Conservation (phyloP, 2,329 filamentous ascomycete genomes). For the Epichloe uncinata region DNA sequence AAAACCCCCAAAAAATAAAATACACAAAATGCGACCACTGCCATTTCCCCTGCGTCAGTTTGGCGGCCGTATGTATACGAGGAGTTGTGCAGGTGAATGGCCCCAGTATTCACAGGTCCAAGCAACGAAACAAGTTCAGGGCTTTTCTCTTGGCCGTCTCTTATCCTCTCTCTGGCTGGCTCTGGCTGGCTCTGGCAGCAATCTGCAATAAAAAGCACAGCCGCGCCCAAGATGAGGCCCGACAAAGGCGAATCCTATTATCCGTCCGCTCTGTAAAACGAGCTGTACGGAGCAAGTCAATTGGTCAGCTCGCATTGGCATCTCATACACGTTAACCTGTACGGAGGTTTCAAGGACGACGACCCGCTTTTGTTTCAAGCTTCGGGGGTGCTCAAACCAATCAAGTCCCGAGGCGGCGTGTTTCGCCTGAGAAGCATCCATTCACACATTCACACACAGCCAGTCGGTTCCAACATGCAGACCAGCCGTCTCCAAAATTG, state of each 20-base stretch:
- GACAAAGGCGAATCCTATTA: too few species aligned
- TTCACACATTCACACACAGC: neutral
- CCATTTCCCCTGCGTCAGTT: neutral
- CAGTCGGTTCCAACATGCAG: neutral
- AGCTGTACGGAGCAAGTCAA: too few species aligned
- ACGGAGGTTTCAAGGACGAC: neutral
- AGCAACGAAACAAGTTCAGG: neutral
- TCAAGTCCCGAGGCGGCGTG: neutral
- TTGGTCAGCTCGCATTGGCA: neutral
- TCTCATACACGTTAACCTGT: neutral
- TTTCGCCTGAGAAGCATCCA: neutral
- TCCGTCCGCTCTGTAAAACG: too few species aligned
- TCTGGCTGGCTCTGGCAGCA: too few species aligned
- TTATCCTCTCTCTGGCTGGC: too few species aligned
- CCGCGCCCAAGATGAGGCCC: too few species aligned
- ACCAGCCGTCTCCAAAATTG: too few species aligned
- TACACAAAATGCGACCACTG: neutral
- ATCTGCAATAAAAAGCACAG: too few species aligned
- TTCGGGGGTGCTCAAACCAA: neutral
- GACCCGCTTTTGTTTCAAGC: conserved; percentile 1
- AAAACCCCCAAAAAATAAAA: too few species aligned
- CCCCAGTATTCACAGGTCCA: neutral
- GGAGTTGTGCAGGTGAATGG: neutral
- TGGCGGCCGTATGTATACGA: neutral
- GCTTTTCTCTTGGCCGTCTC: neutral